A percentile compares a stretch with the other conserved stretches of the same genome.
phyloP scores from a whole-genome alignment of 1,139 yeast genomes.

The Yamadazyma mexicana region DNA sequence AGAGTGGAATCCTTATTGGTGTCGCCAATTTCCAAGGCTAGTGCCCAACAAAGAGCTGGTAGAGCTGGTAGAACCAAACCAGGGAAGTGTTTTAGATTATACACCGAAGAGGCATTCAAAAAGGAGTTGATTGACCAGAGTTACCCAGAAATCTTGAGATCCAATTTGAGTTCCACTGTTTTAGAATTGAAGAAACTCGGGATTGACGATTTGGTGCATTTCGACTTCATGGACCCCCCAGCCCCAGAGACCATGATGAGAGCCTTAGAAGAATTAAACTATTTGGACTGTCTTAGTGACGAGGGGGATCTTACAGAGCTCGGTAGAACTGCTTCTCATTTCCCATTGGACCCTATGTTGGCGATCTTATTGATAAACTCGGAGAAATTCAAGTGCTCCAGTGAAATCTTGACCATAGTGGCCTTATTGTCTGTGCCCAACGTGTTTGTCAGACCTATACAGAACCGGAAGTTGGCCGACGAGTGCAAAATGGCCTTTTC shows the following conservation, averaged over 20 bases:
- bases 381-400: slow-evolving; percentile 81
- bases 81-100: slow-evolving; percentile 93
- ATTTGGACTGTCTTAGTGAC: slow-evolving; percentile 84
- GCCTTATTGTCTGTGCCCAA: slow-evolving; percentile 91
- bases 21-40: slow-evolving; percentile 94
- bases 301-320: slow-evolving; percentile 87
- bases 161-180: slow-evolving; percentile 89
- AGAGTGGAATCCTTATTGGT: slow-evolving; percentile 93
- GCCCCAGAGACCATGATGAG: slow-evolving; percentile 99
- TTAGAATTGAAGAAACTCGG: slow-evolving; percentile 91
- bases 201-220: slow-evolving; percentile 92
- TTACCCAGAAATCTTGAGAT: slow-evolving; percentile 91
- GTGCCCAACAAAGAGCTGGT: slow-evolving; percentile 98
- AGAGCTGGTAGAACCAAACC: slow-evolving; percentile 99
- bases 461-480: slow-evolving; percentile 87
- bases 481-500: slow-evolving; percentile 87
- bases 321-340: slow-evolving; percentile 87
- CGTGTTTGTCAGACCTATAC: slow-evolving; percentile 91
- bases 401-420: slow-evolving; percentile 84
- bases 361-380: slow-evolving; percentile 92
- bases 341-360: slow-evolving; percentile 94
- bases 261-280: slow-evolving; percentile 92
- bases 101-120: slow-evolving; percentile 95
- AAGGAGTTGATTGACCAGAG: slow-evolving; percentile 93
- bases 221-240: slow-evolving; percentile 99